phyloP scores from a whole-genome alignment of 108 stramenopile genomes.

The Fragilaria radians region DNA sequence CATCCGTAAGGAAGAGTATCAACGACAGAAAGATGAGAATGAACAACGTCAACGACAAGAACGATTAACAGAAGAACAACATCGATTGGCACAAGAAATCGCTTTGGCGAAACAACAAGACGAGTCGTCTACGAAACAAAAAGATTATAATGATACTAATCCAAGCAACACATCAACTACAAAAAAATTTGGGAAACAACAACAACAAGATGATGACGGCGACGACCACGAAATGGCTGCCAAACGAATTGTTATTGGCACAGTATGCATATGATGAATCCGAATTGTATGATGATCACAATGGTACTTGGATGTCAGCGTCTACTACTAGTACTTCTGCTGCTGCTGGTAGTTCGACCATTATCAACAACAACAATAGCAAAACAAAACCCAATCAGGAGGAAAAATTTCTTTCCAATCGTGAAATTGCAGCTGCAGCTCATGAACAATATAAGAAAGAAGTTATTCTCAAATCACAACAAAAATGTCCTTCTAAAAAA shows the following conservation, averaged over 20 bases:
- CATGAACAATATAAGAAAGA: slow-evolving; percentile 26
- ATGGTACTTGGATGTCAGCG: slow-evolving; percentile 1
- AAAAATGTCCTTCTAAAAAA: slow-evolving; percentile 53
- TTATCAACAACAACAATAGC: too few relatives aligned
- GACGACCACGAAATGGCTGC: too few relatives aligned
- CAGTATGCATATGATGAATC: slow-evolving; percentile 74
- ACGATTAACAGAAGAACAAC: slow-evolving; percentile 23
- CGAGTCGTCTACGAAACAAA: slow-evolving; percentile 10
- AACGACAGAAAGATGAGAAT: slow-evolving; percentile 18
- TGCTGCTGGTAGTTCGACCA: too few relatives aligned
- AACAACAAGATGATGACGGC: slow-evolving; percentile 43
- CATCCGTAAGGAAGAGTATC: slow-evolving; percentile 14
- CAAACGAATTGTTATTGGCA: slow-evolving; percentile 56
- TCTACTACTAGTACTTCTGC: too few relatives aligned
- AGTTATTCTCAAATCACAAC: slow-evolving; percentile 24
- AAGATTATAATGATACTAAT: slow-evolving; percentile 14
- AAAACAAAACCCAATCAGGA: too few relatives aligned
- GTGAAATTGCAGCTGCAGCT: slow-evolving; percentile 37
- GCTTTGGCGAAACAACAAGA: slow-evolving; percentile 46
- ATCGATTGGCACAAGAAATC: slow-evolving; percentile 43
- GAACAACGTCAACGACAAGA: slow-evolving; percentile 17
- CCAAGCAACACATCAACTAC: not conserved
- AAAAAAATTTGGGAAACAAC: slow-evolving; percentile 12
- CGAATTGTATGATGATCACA: slow-evolving; percentile 33
- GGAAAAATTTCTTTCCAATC: slow-evolving; percentile 21